Percentiles rank a stretch among this genome's conserved stretches.
phyloP scores from a whole-genome alignment of 1,284 basidiomycete genomes.

The Ustilago shanxiensis region DNA sequence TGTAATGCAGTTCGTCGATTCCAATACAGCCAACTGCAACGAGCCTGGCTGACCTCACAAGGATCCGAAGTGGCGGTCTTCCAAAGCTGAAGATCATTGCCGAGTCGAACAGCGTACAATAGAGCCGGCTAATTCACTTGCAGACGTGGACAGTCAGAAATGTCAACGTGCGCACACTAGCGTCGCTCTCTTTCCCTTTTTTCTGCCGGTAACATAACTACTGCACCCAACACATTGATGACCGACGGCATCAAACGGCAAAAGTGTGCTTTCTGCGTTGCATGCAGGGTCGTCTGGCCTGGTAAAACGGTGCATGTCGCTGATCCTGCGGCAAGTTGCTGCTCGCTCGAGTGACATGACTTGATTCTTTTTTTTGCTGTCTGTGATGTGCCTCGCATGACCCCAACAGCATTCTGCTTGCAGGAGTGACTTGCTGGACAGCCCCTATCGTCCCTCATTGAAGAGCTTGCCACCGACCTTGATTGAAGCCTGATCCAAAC shows the following conservation, averaged over 20 bases:
- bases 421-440: neutral
- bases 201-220: too few relatives aligned
- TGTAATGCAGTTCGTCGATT: too few relatives aligned
- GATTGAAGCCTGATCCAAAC: neutral
- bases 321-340: neutral
- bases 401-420: neutral
- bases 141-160: slow-evolving; percentile 31
- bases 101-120: neutral
- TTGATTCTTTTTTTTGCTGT: neutral
- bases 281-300: slow-evolving; percentile 2
- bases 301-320: neutral
- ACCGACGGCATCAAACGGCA: slow-evolving; percentile 17
- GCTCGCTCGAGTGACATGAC: slow-evolving; percentile 1
- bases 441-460: neutral
- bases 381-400: neutral
- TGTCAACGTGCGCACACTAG: slow-evolving; percentile 47
- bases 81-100: neutral
- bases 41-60: too few relatives aligned
- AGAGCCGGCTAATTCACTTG: slow-evolving; percentile 1
- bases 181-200: neutral
- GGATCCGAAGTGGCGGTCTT: neutral
- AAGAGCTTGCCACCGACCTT: neutral
- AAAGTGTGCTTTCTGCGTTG: neutral
- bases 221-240: neutral
- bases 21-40: too few relatives aligned